Evolutionary conservation across 306 rosid genomes (phyloP), one percentile per base, ranked within the genome.

Genomic region (Fagus sylvatica): DNA sequence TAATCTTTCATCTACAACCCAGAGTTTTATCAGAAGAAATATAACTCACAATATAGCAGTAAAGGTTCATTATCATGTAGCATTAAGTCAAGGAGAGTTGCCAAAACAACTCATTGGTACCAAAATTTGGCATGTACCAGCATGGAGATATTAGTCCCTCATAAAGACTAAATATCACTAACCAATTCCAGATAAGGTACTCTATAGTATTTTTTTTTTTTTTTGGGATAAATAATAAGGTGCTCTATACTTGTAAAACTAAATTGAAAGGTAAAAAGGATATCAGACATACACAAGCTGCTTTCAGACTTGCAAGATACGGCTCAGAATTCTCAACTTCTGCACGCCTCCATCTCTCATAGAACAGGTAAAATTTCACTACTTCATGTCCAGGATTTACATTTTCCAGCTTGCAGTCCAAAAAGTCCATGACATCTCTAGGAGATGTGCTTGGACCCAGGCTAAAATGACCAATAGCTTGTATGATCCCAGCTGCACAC

Each of bases 401-500:
- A 84, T 77, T 78, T 73, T 79, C 88, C 81, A 72, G 71, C 13
- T 41, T 57, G 41, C 65, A 69, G 22, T 78, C 76, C 42, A 56
- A 76, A 76, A 76, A 48, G 82, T 93, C 94, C 55, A 84, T 36
- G 74, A 88, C 72, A 83, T 95, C 97, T 84, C 98, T 88, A 53
- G 92, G 97, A 71, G 99, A 82, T 40, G 71, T 64, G 76, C 72
- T 93, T 62, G 87, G 84, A 37, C 99, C 99, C 5, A 95, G 86
- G 19, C 86, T 84, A 77, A 95, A 95, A 81, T 93, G 94, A 67
- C 97, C 97, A 28, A 95, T 88, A 68, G 99, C 99, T 85, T 95
- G 84, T 78, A 95, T 91, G 77, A 95, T 95, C 78, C 99, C 99
- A 68, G 97, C 85, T 61, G 99, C 97, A 81, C 99, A 95, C 55